phyloP scores from a whole-genome alignment of 129 eudicot genomes.

The Centella asiatica region DNA sequence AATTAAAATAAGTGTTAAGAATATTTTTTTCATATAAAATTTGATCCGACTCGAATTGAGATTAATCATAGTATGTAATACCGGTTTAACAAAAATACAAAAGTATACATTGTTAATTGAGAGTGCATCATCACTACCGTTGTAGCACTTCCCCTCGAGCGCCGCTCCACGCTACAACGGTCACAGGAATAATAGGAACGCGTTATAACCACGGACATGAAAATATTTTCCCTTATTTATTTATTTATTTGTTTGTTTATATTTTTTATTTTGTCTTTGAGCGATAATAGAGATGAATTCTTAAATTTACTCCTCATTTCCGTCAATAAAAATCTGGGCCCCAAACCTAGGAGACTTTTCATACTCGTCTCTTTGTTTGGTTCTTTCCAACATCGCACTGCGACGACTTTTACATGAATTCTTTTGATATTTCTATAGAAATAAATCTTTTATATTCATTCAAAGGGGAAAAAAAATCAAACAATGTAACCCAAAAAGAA shows the following conservation, averaged over 20 bases:
- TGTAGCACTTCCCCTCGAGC: neutral
- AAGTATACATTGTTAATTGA: neutral
- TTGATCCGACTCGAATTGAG: too few relatives aligned
- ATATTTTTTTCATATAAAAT: too few relatives aligned
- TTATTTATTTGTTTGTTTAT: neutral
- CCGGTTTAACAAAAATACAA: too few relatives aligned
- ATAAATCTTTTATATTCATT: too few relatives aligned
- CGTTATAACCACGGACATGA: neutral
- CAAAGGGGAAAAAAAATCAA: too few relatives aligned
- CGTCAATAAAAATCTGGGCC: neutral
- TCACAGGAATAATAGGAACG: constrained; percentile 1
- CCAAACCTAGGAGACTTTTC: neutral
- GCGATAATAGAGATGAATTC: too few relatives aligned
- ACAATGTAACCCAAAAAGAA: too few relatives aligned
- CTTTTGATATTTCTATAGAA: too few relatives aligned
- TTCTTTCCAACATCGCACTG: too few relatives aligned
- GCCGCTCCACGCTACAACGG: constrained; percentile 4
- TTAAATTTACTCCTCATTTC: neutral
- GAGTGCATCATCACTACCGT: neutral
- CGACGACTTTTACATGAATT: too few relatives aligned
- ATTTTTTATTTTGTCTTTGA: neutral
- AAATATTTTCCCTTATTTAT: neutral
- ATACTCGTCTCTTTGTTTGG: neutral
- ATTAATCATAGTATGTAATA: too few relatives aligned
- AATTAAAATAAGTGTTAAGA: too few relatives aligned